Evolutionary conservation across 2,329 filamentous ascomycete species (phyloP).

Genomic region (Exophiala spinifera): DNA sequence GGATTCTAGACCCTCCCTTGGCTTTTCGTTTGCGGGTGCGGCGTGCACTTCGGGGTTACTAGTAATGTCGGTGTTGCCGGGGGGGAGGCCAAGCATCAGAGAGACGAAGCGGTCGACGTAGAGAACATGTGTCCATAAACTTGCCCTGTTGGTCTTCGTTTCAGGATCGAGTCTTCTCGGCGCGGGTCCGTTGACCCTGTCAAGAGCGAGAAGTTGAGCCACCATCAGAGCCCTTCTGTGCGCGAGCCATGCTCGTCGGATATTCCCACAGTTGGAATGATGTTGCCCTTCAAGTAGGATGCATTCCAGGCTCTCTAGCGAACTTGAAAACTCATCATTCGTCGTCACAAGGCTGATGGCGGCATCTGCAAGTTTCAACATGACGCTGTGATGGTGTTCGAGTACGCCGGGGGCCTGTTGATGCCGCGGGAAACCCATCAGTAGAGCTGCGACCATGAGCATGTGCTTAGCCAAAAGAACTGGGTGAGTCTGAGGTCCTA

Average conservation of each 20-base stretch:
- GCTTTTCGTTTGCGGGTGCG: neutral
- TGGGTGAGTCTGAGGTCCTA: too few relatives aligned
- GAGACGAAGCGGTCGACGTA: constrained; percentile 39
- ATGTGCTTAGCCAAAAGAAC: constrained; percentile 3
- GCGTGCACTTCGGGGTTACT: neutral
- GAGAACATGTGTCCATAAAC: constrained; percentile 42
- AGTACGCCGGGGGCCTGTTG: neutral
- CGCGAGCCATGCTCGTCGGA: constrained; percentile 41
- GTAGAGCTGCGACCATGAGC: neutral
- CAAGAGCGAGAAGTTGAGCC: constrained; percentile 44
- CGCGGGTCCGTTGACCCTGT: constrained; percentile 23
- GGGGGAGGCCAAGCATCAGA: constrained; percentile 42
- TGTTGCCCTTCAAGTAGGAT: constrained; percentile 43
- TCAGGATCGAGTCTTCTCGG: constrained; percentile 19
- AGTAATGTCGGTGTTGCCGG: neutral
- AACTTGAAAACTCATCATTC: constrained; percentile 39
- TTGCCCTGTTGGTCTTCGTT: constrained; percentile 22
- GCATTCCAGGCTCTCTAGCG: constrained; percentile 43
- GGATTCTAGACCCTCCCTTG: neutral
- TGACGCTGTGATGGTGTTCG: neutral
- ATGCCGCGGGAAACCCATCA: neutral
- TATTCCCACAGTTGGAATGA: constrained; percentile 39
- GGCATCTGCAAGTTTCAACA: constrained; percentile 29
- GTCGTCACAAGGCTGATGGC: constrained; percentile 36
- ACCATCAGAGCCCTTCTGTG: constrained; percentile 39